Base-by-base conservation (phyloP, 768 basidiomycete genomes). In the Mycena leptocephala region DNA sequence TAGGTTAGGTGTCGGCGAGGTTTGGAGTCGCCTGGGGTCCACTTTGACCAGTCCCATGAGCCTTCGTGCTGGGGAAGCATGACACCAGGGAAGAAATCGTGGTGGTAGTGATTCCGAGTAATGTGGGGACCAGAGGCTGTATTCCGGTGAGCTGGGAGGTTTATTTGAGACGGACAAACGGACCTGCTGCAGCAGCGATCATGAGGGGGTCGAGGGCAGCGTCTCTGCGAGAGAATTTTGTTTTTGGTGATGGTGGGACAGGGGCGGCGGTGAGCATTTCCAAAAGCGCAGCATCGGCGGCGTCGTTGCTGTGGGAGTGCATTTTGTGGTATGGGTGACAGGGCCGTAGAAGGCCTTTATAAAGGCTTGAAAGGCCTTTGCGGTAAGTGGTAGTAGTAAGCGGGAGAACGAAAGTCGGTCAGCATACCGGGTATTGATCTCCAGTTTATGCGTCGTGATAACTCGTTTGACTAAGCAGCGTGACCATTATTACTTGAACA, bases 31-130 rank as follows among this genome's bases (percentile, higher is more conserved):
- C 89, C 89, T 0, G 86, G 86, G 59, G 85, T 84, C 83, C 88
- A 92, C 78, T 90, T 92, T 46, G 90, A 87, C 91, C 90, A 92
- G 80, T 93, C 91, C 86, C 88, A 90, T 16, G 88, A 83, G 13
- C 88, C 89, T 79, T 92, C 90, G 16, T 88, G 86, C 70, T 87
- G 86, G 35, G 88, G 90, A 51, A 90, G 85, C 81, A 88, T 87
- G 33, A 91, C 88, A 0, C 89, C 90, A 0, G 94, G 93, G 79
- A 92, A 93, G 83, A 94, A 92, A 79, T 94, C 94, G 83, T 97
- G 96, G 62, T 93, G 90, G 81, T 95, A 95, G 83, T 97, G 96
- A 80, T 97, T 95, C 56, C 95, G 90, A 46, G 96, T 97, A 70
- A 95, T 89, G 76, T 95, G 91, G 13, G 95, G 94, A 5, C 93